Conservation (phyloP, 345 rosid genomes). For the Ceriops tagal region DNA sequence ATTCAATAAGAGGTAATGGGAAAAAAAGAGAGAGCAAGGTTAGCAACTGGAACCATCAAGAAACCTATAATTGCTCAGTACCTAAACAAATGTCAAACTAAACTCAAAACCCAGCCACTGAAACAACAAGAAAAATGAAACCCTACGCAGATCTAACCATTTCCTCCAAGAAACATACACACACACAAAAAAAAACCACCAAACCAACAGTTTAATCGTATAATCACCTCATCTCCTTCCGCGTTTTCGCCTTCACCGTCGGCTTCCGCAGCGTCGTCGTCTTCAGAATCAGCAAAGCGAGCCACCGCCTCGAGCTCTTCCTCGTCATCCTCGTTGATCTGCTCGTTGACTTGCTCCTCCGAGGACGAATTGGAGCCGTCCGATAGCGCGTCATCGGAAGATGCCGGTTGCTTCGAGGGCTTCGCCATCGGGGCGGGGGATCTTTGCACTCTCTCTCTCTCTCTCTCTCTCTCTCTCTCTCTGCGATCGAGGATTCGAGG, state of each 20-base stretch:
- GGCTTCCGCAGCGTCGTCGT: slow-evolving; percentile 36
- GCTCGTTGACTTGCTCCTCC: slow-evolving; percentile 63
- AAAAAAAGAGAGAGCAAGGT: neutral
- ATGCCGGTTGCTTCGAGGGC: slow-evolving; percentile 48
- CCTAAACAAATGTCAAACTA: neutral
- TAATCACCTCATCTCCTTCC: slow-evolving; percentile 43
- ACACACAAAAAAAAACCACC: neutral
- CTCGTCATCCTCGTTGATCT: slow-evolving; percentile 68
- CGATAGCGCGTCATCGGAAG: slow-evolving; percentile 71
- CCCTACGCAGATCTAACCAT: slow-evolving; percentile 11
- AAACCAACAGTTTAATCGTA: neutral
- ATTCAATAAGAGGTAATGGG: no score
- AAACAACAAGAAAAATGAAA: neutral
- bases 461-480: slow-evolving; percentile 7
- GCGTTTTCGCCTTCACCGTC: slow-evolving; percentile 27
- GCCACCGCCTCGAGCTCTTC: slow-evolving; percentile 98
- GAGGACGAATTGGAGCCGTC: slow-evolving; percentile 55
- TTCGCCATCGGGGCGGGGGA: slow-evolving; percentile 31
- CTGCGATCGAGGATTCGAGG: slow-evolving; percentile 45
- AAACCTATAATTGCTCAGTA: neutral
- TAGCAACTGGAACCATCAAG: neutral
- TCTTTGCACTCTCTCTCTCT: neutral
- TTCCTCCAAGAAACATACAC: neutral
- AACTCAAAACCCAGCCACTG: slow-evolving; percentile 1
- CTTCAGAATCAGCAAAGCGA: slow-evolving; percentile 75